Evolutionary conservation across 495 filamentous ascomycete species (phyloP), one percentile per base, ranked within the genome.

Genomic region (Staphylotrichum longicolle): DNA sequence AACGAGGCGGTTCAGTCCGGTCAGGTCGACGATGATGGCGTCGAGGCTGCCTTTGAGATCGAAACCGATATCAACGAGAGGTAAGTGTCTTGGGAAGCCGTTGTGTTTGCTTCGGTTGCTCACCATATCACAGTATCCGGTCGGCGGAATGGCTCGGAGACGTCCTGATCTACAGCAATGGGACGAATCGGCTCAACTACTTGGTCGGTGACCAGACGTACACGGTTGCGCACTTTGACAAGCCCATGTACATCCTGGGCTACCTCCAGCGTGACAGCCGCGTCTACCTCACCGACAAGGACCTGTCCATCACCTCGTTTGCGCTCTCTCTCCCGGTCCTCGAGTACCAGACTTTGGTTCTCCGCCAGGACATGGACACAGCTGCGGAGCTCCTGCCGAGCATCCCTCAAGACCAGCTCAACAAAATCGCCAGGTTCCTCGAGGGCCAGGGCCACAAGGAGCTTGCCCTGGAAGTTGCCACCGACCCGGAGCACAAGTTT

Each of bases 61-160:
- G 87, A 97, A 52, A 95, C 91, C 30, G 94, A 97, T 70, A 91
- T 97, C 72, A 92, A 90, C 61, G 95, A 98, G 77, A 88, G 83
- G 84, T 87, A 75, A 72, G 78, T 39, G 46, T 4, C 27, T n/a
- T 3, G 32, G 0, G 20, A 7, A 3, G 40, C 32, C 30, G 7
- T 9, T 4, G 4, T 34, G 12, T 2, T 7, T 15, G 41, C 72
- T 75, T 27, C 1, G 20, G 20, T 27, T 27, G 20, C 20, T 27
- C 20, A 67, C 74, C 53, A 42, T 27, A 7, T 7, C 8, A 34
- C 58, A 90, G 86, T 63, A 90, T 98, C 48, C 87, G 90, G 51
- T 96, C 95, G n/a, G 94, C 91, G 49, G 87, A 94, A 77, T 99
- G 94, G 94, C 88, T 99, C 59, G 94, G 94, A 32, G 94, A 99